Percentiles rank a stretch among this genome's conserved stretches.
Conservation (phyloP, 78 protist genomes). For the Polysphondylium violaceum region DNA sequence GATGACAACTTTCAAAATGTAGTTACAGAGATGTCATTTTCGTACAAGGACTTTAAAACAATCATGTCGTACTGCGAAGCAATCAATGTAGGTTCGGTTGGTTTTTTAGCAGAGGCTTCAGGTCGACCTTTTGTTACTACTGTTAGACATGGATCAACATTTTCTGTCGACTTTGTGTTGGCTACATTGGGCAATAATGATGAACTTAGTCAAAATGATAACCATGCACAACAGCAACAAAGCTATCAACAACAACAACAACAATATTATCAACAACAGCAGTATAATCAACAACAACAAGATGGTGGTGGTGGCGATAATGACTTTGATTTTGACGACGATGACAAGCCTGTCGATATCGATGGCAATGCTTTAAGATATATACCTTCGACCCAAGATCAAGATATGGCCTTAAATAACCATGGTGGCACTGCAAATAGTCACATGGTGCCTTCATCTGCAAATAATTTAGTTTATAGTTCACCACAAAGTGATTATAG, state of each 20-base stretch:
- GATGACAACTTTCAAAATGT: conserved; percentile 5
- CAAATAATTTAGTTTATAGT: too few species aligned
- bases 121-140: conserved; percentile 22
- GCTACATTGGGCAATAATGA: conserved; percentile 10
- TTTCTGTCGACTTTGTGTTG: conserved; percentile 17
- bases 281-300: neutral
- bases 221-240: conserved; percentile 3
- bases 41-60: conserved; percentile 38
- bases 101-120: neutral
- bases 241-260: too few species aligned
- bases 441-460: too few species aligned
- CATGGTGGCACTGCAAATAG: too few species aligned
- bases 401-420: too few species aligned
- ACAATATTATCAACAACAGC: neutral
- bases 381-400: too few species aligned
- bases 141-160: neutral
- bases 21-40: conserved; percentile 34
- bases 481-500: too few species aligned
- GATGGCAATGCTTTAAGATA: too few species aligned
- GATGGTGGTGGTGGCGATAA: too few species aligned
- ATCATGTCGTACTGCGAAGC: conserved; percentile 38
- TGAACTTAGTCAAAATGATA: neutral
- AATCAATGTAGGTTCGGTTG: neutral
- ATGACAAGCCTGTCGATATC: too few species aligned
- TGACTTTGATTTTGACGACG: too few species aligned